Percentiles rank a stretch among this genome's conserved stretches.
These are phyloP conservation scores for Pyronema domesticum DNA, from an alignment of 495 filamentous ascomycete species.

Conservation along the genomic window DNA sequence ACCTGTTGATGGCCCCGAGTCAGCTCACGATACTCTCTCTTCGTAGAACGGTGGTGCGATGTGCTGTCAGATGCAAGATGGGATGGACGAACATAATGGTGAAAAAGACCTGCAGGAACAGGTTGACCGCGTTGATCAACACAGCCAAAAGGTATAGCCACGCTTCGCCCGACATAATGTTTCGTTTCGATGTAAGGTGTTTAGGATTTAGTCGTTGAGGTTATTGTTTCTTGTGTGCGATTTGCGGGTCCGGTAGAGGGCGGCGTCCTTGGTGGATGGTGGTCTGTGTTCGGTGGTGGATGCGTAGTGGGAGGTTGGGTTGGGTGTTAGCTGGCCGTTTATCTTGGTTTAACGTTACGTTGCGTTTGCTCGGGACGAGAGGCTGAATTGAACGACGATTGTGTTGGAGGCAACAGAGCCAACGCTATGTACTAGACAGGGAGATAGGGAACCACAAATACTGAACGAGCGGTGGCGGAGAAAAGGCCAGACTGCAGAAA, in stretches of 20 bases:
- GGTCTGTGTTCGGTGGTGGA: neutral
- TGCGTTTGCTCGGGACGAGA: neutral
- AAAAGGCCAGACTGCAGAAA: too few relatives aligned
- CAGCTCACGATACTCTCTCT: neutral
- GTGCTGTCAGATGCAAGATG: slow-evolving; percentile 1
- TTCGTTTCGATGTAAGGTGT: neutral
- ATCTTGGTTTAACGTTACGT: neutral
- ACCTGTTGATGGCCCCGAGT: slow-evolving; percentile 10
- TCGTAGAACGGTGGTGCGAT: neutral
- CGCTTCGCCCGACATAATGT: slow-evolving; percentile 86
- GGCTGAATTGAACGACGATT: neutral
- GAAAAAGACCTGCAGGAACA: slow-evolving; percentile 99
- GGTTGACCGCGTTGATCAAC: slow-evolving; percentile 98
- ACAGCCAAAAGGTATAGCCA: slow-evolving; percentile 98
- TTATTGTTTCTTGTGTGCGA: neutral
- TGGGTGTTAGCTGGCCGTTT: neutral
- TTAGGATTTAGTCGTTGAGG: neutral
- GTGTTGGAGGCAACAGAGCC: too few relatives aligned
- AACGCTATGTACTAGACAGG: too few relatives aligned
- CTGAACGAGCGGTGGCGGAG: too few relatives aligned
- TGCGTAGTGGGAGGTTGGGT: neutral
- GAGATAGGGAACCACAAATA: too few relatives aligned
- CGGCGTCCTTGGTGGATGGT: neutral
- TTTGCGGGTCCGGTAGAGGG: neutral
- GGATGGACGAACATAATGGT: slow-evolving; percentile 67